Conservation (phyloP, 2,329 filamentous ascomycete genomes). For the Aspergillus sp. region DNA sequence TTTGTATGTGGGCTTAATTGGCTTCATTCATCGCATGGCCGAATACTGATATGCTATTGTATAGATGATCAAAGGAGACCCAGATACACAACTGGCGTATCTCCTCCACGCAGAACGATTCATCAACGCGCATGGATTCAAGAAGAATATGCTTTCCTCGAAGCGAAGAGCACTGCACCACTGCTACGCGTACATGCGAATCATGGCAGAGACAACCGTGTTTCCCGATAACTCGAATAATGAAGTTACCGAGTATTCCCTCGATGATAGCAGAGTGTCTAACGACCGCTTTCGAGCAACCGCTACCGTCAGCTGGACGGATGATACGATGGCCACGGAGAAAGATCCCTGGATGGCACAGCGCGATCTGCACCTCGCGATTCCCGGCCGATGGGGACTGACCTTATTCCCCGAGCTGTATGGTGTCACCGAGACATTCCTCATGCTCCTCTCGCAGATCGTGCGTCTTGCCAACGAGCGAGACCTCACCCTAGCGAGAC, state of each 20-base stretch:
- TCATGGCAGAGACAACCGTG: conserved; percentile 15
- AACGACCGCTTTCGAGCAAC: conserved; percentile 9
- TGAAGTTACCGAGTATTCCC: background rate
- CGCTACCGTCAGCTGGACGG: conserved; percentile 5
- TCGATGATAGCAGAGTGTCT: background rate
- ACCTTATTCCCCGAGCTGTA: conserved; percentile 14
- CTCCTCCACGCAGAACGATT: conserved; percentile 12
- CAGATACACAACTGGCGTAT: conserved; percentile 6
- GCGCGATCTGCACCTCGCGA: conserved; percentile 14
- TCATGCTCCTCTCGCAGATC: conserved; percentile 14
- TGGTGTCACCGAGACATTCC: conserved; percentile 11
- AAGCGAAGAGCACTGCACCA: conserved; percentile 13
- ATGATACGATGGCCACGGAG: conserved; percentile 10
- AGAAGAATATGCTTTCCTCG: conserved; percentile 5
- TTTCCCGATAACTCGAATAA: conserved; percentile 2
- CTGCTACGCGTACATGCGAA: conserved; percentile 16
- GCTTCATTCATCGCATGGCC: background rate
- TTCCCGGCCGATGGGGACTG: conserved; percentile 13
- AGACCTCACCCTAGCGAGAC: conserved; percentile 6
- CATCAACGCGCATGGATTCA: conserved; percentile 10
- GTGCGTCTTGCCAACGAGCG: conserved; percentile 15
- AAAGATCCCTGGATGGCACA: conserved; percentile 12
- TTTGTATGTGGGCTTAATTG: conserved; percentile 14
- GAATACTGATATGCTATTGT: background rate
- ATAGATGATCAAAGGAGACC: conserved; percentile 13